Evolutionary conservation across 2,329 filamentous ascomycete species (phyloP).

Genomic region (Blastomyces silverae): DNA sequence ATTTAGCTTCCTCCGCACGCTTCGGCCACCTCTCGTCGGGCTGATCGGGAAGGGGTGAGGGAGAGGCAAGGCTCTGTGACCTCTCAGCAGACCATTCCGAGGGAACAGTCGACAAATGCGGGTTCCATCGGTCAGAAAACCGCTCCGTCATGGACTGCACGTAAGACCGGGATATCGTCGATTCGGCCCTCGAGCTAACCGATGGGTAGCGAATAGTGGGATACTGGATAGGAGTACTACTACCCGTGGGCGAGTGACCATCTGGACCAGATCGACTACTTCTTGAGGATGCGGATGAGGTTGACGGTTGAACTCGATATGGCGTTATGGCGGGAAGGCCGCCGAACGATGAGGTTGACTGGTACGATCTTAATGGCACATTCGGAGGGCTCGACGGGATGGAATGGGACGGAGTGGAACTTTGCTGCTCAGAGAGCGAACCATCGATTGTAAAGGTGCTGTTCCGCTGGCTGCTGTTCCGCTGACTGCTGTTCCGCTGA

Average conservation of each 20-base stretch:
- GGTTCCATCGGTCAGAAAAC: slow-evolving; percentile 36
- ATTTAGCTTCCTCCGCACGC: slow-evolving; percentile 13
- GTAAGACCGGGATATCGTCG: slow-evolving; percentile 26
- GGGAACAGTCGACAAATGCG: slow-evolving; percentile 41
- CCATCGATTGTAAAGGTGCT: slow-evolving; percentile 25
- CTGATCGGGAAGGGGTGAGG: slow-evolving; percentile 21
- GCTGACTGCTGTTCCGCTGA: slow-evolving; percentile 32
- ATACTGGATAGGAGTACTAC: slow-evolving; percentile 35
- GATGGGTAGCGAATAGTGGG: slow-evolving; percentile 34
- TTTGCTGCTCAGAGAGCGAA: slow-evolving; percentile 29
- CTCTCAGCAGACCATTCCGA: slow-evolving; percentile 39
- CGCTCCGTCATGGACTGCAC: slow-evolving; percentile 32
- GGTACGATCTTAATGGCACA: slow-evolving; percentile 30
- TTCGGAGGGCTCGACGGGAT: slow-evolving; percentile 38
- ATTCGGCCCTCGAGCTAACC: slow-evolving; percentile 39
- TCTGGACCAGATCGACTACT: slow-evolving; percentile 28
- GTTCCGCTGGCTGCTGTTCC: slow-evolving; percentile 33
- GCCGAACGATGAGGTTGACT: slow-evolving; percentile 30
- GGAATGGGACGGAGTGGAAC: slow-evolving; percentile 31
- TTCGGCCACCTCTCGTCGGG: slow-evolving; percentile 8
- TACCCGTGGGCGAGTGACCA: slow-evolving; percentile 35
- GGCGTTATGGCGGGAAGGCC: slow-evolving; percentile 31
- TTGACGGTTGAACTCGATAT: slow-evolving; percentile 23
- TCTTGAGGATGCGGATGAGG: slow-evolving; percentile 28
- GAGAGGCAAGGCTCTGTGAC: slow-evolving; percentile 26